Evolutionary conservation across 495 filamentous ascomycete species (phyloP).

Genomic region (Hypoxylon lienhwacheense): DNA sequence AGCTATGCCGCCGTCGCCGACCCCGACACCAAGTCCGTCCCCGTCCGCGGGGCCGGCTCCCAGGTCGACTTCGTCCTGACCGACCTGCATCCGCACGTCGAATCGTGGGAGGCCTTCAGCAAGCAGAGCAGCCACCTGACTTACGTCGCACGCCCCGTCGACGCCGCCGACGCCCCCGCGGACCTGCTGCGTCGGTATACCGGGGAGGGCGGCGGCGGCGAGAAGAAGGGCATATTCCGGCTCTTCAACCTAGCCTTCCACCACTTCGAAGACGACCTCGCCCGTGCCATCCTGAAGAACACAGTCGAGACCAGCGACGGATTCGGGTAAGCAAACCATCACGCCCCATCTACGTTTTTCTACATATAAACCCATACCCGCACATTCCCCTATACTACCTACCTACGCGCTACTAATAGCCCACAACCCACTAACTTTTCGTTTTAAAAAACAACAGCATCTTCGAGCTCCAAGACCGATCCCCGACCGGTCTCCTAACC

Average conservation of each 20-base stretch:
- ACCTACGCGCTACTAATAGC: no score
- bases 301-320: slow-evolving; percentile 64
- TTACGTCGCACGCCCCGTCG: slow-evolving; percentile 60
- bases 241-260: slow-evolving; percentile 77
- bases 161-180: slow-evolving; percentile 59
- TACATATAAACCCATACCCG: neutral
- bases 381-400: no score
- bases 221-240: slow-evolving; percentile 57
- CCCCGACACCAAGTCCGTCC: slow-evolving; percentile 13
- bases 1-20: slow-evolving; percentile 35
- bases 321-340: slow-evolving; percentile 54
- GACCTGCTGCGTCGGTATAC: slow-evolving; percentile 45
- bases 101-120: slow-evolving; percentile 59
- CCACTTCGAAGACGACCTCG: slow-evolving; percentile 68
- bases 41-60: slow-evolving; percentile 12
- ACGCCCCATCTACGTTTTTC: neutral
- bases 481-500: slow-evolving; percentile 54
- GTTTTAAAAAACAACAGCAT: slow-evolving; percentile 54
- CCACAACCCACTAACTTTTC: neutral
- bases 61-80: slow-evolving; percentile 65
- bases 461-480: slow-evolving; percentile 70
- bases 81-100: slow-evolving; percentile 67
- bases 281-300: slow-evolving; percentile 59
- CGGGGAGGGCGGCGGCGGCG: slow-evolving; percentile 36
- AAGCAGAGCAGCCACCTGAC: slow-evolving; percentile 52